These are phyloP conservation scores for Microcera coccophila DNA, from an alignment of 2,329 filamentous ascomycete species.

Conservation along the genomic window DNA sequence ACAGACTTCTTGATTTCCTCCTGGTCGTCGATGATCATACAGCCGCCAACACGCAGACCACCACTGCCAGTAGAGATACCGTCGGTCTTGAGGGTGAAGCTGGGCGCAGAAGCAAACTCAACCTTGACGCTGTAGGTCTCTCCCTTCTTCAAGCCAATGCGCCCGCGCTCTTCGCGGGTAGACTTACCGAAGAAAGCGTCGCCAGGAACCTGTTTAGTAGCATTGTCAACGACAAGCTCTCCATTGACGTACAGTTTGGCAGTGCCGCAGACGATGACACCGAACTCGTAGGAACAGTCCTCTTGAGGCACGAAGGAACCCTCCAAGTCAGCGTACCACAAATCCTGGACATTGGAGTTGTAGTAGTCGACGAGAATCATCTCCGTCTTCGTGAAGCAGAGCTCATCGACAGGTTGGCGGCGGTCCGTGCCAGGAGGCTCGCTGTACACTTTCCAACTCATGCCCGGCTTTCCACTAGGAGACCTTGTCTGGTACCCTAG, in stretches of 20 bases:
- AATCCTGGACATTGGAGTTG: constrained; percentile 50
- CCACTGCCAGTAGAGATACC: constrained; percentile 54
- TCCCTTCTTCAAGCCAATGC: constrained; percentile 54
- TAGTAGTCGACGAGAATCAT: constrained; percentile 48
- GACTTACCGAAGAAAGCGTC: constrained; percentile 63
- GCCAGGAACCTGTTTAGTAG: constrained; percentile 58
- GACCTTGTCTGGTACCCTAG: constrained; percentile 52
- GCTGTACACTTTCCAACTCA: constrained; percentile 60
- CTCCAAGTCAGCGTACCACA: constrained; percentile 61
- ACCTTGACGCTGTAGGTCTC: constrained; percentile 56
- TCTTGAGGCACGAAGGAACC: constrained; percentile 57
- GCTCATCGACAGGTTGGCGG: constrained; percentile 49
- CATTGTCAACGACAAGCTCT: constrained; percentile 61
- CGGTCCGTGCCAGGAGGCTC: constrained; percentile 48
- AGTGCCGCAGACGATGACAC: constrained; percentile 62
- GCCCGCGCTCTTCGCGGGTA: constrained; percentile 60
- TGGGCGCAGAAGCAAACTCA: constrained; percentile 57
- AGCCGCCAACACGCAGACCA: constrained; percentile 59
- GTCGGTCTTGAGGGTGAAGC: constrained; percentile 50
- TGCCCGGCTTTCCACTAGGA: constrained; percentile 50
- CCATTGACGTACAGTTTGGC: constrained; percentile 63
- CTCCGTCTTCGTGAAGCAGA: constrained; percentile 47
- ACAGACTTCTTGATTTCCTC: constrained; percentile 64
- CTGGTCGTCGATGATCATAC: constrained; percentile 53
- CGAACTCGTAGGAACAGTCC: constrained; percentile 59